Evolutionary conservation across 2,329 filamentous ascomycete genomes (phyloP).

Genomic region (Colletotrichum echinochloae): DNA sequence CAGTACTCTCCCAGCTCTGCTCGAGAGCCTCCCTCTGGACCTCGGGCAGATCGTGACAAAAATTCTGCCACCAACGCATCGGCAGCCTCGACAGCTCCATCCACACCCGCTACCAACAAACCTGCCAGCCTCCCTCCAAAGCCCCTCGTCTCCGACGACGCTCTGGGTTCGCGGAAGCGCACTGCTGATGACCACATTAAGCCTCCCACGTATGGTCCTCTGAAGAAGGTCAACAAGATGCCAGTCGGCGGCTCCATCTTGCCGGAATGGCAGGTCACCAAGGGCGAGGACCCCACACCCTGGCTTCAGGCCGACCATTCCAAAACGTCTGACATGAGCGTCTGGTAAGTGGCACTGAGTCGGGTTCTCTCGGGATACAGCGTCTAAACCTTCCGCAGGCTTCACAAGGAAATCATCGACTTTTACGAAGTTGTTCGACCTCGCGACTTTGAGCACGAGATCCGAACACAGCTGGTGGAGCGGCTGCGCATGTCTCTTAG

Average conservation of each 20-base stretch:
- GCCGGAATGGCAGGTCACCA: conserved; percentile 62
- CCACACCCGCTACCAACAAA: conserved; percentile 43
- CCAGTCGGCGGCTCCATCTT: conserved; percentile 63
- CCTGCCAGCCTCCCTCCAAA: conserved; percentile 43
- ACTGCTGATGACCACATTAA: conserved; percentile 78
- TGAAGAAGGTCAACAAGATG: conserved; percentile 64
- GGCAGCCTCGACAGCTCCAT: conserved; percentile 40
- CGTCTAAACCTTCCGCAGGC: conserved; percentile 56
- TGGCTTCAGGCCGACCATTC: conserved; percentile 72
- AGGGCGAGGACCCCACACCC: conserved; percentile 63
- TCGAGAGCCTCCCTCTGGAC: conserved; percentile 18
- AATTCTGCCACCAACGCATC: conserved; percentile 36
- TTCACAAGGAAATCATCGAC: conserved; percentile 91
- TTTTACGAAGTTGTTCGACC: conserved; percentile 90
- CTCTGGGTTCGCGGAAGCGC: conserved; percentile 78
- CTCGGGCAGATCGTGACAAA: conserved; percentile 9
- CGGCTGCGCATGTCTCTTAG: conserved; percentile 73
- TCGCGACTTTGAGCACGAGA: conserved; percentile 77
- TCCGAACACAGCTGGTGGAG: conserved; percentile 79
- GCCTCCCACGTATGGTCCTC: conserved; percentile 62
- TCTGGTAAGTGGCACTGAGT: conserved; percentile 62
- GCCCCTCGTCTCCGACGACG: conserved; percentile 50
- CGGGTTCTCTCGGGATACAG: neutral
- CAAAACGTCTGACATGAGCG: conserved; percentile 62
- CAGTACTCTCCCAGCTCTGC: neutral